A percentile compares a stretch with the other conserved stretches of the same genome.
phyloP scores from a whole-genome alignment of 805 yeast genomes.

The Sugiyamaella qingdaonensis region DNA sequence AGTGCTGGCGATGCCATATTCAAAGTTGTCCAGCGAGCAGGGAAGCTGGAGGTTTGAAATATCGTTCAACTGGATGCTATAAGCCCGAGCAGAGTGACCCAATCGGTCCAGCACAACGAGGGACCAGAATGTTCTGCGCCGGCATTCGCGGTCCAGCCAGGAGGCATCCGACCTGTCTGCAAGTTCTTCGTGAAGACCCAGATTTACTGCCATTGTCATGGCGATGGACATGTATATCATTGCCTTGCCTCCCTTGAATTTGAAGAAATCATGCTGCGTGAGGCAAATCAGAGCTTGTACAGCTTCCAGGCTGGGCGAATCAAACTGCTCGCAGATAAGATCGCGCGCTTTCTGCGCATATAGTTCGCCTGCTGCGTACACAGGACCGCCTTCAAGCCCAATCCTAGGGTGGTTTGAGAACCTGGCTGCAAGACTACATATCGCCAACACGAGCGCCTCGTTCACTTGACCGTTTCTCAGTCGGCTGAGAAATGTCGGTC shows the following conservation, averaged over 20 bases:
- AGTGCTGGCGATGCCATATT: constrained; percentile 12
- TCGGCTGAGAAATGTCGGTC: constrained; percentile 29
- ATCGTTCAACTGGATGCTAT: constrained; percentile 29
- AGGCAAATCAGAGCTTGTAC: constrained; percentile 33
- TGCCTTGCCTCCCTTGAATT: constrained; percentile 31
- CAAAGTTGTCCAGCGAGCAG: constrained; percentile 27
- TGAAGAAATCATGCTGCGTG: constrained; percentile 35
- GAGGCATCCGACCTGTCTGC: constrained; percentile 13
- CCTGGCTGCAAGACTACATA: constrained; percentile 35
- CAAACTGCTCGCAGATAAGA: constrained; percentile 18
- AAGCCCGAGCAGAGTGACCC: constrained; percentile 32
- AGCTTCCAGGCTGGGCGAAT: constrained; percentile 31
- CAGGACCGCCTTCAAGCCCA: constrained; percentile 15
- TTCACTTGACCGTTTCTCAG: constrained; percentile 28
- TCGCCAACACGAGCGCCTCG: constrained; percentile 29
- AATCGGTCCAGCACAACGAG: constrained; percentile 33
- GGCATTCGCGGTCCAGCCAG: constrained; percentile 33
- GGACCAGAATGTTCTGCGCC: constrained; percentile 36
- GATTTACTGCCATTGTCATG: constrained; percentile 33
- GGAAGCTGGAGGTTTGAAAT: constrained; percentile 29
- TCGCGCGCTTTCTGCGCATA: constrained; percentile 19
- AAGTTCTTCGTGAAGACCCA: constrained; percentile 29
- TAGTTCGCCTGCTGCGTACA: constrained; percentile 18
- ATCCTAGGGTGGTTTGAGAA: constrained; percentile 33
- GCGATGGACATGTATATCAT: constrained; percentile 36